Percentiles rank a stretch among this genome's conserved stretches.
Evolutionary conservation across 176 grass and related monocot genomes (phyloP).

Genomic region (Eragrostis nindensis): DNA sequence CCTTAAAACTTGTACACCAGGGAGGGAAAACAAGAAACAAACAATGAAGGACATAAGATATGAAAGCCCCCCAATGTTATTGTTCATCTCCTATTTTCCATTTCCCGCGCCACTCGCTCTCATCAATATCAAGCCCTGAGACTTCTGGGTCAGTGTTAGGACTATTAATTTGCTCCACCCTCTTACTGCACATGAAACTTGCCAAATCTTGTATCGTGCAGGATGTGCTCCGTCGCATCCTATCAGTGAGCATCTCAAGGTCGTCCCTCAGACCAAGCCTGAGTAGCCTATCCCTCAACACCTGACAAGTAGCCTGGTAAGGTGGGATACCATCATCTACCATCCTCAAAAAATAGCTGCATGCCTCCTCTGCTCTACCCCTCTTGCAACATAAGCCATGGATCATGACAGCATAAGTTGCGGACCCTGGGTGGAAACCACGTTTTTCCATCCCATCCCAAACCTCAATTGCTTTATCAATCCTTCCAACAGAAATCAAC

Average conservation of each 20-base stretch:
- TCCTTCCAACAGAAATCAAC: slow-evolving; percentile 67
- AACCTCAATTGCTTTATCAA: slow-evolving; percentile 68
- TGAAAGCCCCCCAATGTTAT: not conserved
- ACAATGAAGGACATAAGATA: not conserved
- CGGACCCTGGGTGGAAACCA: slow-evolving; percentile 65
- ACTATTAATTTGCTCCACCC: slow-evolving; percentile 33
- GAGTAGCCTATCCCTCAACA: slow-evolving; percentile 73
- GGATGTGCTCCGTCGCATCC: slow-evolving; percentile 80
- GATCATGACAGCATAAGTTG: slow-evolving; percentile 85
- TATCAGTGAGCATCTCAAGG: slow-evolving; percentile 57
- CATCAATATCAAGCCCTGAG: slow-evolving; percentile 21
- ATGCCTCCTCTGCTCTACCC: slow-evolving; percentile 73
- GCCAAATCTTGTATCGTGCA: slow-evolving; percentile 73
- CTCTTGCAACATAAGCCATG: slow-evolving; percentile 86
- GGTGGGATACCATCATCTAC: slow-evolving; percentile 87
- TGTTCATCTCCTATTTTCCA: slow-evolving; percentile 45
- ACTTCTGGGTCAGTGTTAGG: slow-evolving; percentile 6
- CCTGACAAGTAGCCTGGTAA: slow-evolving; percentile 73
- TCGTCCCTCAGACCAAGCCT: slow-evolving; percentile 60
- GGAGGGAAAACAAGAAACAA: slow-evolving; percentile 27
- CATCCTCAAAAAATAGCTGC: slow-evolving; percentile 86
- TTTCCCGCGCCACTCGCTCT: slow-evolving; percentile 39
- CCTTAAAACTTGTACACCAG: slow-evolving; percentile 29
- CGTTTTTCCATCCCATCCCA: slow-evolving; percentile 91
- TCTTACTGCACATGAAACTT: slow-evolving; percentile 58